Evolutionary conservation across 2,329 filamentous ascomycete genomes (phyloP).

Genomic region (Keithomyces neogunnii): DNA sequence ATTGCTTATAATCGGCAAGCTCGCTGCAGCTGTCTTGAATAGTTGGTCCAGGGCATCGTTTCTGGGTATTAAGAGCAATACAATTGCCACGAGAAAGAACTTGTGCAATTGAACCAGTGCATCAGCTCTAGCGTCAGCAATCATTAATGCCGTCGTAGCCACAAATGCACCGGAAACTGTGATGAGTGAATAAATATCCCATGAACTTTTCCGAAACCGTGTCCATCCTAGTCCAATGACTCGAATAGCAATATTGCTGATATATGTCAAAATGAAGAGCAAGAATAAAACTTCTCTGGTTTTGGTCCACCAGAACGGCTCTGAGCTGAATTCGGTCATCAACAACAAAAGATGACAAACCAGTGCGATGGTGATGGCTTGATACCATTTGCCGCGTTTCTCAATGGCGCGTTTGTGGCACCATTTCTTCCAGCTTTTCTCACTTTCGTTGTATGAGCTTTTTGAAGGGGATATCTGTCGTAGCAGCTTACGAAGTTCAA

Average conservation of each 20-base stretch:
- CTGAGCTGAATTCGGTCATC: constrained; percentile 76
- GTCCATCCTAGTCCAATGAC: constrained; percentile 86
- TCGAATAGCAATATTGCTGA: constrained; percentile 73
- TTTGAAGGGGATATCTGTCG: constrained; percentile 93
- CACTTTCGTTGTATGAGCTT: constrained; percentile 70
- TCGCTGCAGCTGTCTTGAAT: constrained; percentile 96
- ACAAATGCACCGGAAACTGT: constrained; percentile 70
- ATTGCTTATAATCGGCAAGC: constrained; percentile 83
- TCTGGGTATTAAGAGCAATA: constrained; percentile 83
- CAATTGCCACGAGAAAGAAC: constrained; percentile 82
- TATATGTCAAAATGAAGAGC: constrained; percentile 71
- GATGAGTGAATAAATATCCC: constrained; percentile 85
- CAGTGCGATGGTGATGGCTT: constrained; percentile 68
- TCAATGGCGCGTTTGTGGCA: constrained; percentile 91
- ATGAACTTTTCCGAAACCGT: constrained; percentile 84
- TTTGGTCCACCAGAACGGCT: constrained; percentile 61
- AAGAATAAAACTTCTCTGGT: constrained; percentile 73
- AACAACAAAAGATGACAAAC: constrained; percentile 77
- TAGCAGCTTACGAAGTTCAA: constrained; percentile 85
- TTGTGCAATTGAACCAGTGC: constrained; percentile 80
- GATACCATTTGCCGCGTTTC: constrained; percentile 89
- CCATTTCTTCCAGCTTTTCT: constrained; percentile 78
- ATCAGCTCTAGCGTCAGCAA: constrained; percentile 50
- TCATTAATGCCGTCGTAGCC: constrained; percentile 69
- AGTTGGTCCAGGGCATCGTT: constrained; percentile 97